phyloP scores from a whole-genome alignment of 441 rosid genomes.

The Breynia disticha region DNA sequence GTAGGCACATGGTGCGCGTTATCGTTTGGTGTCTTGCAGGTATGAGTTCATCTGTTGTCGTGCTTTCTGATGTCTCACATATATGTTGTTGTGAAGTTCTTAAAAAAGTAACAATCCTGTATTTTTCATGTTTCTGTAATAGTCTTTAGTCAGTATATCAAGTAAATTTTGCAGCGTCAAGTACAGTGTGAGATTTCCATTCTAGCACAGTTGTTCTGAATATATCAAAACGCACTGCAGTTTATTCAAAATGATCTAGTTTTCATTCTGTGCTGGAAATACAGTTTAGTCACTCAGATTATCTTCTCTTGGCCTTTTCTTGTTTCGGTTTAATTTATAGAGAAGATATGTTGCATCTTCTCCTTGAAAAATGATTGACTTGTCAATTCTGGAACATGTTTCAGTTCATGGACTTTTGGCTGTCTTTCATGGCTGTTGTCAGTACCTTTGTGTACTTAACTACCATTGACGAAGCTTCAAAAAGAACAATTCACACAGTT shows the following conservation, averaged over 20 bases:
- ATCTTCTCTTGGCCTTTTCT: no score
- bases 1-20: constrained; percentile 91
- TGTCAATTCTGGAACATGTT: constrained; percentile 19
- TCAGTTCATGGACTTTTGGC: constrained; percentile 99
- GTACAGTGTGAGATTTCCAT: no score
- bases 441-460: constrained; percentile 82
- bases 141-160: no score
- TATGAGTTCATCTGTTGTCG: constrained; percentile 15
- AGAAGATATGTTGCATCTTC: background rate
- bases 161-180: no score
- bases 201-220: no score
- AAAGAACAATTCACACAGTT: constrained; percentile 80
- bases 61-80: background rate
- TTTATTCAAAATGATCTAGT: no score
- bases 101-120: background rate
- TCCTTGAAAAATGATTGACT: constrained; percentile 16
- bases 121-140: no score
- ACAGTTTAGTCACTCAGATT: no score
- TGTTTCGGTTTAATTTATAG: background rate
- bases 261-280: no score
- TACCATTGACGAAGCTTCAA: constrained; percentile 56
- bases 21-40: constrained; percentile 77
- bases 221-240: no score
- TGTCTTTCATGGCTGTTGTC: constrained; percentile 95
- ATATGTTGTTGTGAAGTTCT: background rate